Base-by-base conservation (phyloP, 1,139 yeast species). In the Candida albicans region DNA sequence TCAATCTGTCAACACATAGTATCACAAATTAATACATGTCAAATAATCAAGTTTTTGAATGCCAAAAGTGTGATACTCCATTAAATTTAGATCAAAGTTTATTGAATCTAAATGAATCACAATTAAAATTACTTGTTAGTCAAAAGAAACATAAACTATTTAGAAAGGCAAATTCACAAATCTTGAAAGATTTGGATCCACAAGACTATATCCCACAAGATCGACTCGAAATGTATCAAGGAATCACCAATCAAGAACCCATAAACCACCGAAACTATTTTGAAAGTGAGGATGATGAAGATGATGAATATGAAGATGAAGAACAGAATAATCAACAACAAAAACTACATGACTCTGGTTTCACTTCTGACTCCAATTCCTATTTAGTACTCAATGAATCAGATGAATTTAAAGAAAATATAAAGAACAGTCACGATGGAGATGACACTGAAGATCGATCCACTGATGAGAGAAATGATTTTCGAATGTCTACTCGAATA, bases 31-130 rank as follows among this genome's bases (percentile, higher is more conserved):
- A 18, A 12, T 26, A 12, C 42, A 40, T 33, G 38, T 28, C 42
- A 13, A 28, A 14, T 8, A 13, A 25, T 18, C 29, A 14, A 9
- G 18, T 8, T 8, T 41, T 45, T 29, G 41, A 55, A 31, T 73
- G 77, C 51, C 71, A 61, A 50, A 57, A 64, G 49, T 73, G 77
- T 55, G 58, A 64, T 36, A 52, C 59, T 5, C 66, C 66, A 0
- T 53, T 73, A 4, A 41, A 43, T 26, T 49, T 73, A 15, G 68
- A 70, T 48, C 58, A 57, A 1, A 57, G 73, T 5, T 52, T 73
- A 8, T 49, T 54, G 35, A 58, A 54, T 28, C 52, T 70, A 14
- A 67, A 63, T 25, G 53, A 62, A 3, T 67, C 68, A 0, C 77
- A 72, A 50, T 57, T 66, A 11, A 61, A 64, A 9, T 59, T 70